These are phyloP conservation scores for Rubia occidens DNA, from an alignment of 305 asterid genomes.

Conservation along the genomic window DNA sequence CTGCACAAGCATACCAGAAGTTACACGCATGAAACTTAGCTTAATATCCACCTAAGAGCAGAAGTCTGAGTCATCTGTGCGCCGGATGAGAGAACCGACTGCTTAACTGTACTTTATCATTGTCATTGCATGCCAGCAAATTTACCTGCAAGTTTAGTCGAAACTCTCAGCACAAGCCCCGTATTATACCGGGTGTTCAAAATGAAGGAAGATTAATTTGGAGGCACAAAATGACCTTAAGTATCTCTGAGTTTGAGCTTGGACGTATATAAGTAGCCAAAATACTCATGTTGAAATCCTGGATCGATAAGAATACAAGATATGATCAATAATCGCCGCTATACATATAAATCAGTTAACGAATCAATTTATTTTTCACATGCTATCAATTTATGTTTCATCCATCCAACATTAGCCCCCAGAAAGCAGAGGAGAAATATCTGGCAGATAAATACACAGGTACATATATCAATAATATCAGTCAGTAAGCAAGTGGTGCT, in stretches of 20 bases:
- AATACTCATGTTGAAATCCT: slow-evolving; percentile 83
- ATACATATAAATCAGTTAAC: too few species aligned
- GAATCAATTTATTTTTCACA: not conserved
- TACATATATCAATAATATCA: not conserved
- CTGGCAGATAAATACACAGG: not conserved
- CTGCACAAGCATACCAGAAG: not conserved
- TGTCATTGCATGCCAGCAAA: slow-evolving; percentile 50
- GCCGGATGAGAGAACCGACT: slow-evolving; percentile 31
- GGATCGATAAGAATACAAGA: slow-evolving; percentile 22
- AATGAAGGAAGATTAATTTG: not conserved
- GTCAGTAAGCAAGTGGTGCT: slow-evolving; percentile 5
- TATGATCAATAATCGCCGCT: not conserved
- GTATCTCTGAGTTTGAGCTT: slow-evolving; percentile 73
- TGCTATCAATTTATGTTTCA: not conserved
- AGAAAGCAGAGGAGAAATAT: not conserved
- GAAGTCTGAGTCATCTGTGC: slow-evolving; percentile 22
- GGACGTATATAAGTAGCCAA: slow-evolving; percentile 80
- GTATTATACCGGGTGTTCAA: not conserved
- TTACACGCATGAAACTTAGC: not conserved
- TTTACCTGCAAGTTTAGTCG: slow-evolving; percentile 45
- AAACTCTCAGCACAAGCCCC: slow-evolving; percentile 18
- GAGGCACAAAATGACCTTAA: slow-evolving; percentile 46
- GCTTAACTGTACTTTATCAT: slow-evolving; percentile 35
- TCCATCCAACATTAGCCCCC: not conserved
- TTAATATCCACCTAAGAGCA: not conserved